Evolutionary conservation across 1,139 yeast genomes (phyloP).

Genomic region (Hyphopichia wangnamkhiaoensis): DNA sequence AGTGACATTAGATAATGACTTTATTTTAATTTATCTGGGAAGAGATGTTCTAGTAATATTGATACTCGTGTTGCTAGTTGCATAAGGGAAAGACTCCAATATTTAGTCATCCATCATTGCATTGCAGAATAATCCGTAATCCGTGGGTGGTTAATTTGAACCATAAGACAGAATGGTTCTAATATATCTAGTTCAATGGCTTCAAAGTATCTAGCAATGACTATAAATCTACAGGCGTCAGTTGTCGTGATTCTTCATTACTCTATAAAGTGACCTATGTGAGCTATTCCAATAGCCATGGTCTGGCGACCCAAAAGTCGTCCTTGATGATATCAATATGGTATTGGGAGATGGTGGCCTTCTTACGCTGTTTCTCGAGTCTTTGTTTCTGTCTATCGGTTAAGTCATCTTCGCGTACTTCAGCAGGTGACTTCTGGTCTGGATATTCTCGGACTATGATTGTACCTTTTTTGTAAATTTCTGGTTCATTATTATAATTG

Average conservation of each 20-base stretch:
- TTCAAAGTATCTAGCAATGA: no score
- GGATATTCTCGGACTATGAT: conserved; percentile 58
- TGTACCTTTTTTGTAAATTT: conserved; percentile 85
- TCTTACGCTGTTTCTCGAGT: conserved; percentile 46
- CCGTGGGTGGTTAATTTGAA: no score
- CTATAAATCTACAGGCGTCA: no score
- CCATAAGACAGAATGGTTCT: no score
- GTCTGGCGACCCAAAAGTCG: conserved; percentile 54
- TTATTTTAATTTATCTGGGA: no score
- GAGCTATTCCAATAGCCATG: conserved; percentile 26
- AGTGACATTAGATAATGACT: no score
- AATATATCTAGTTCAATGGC: no score
- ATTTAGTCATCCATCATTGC: no score
- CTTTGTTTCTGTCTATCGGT: conserved; percentile 53
- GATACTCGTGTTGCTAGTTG: neutral
- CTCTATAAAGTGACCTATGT: neutral
- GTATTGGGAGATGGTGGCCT: conserved; percentile 44
- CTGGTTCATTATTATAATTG: conserved; percentile 89
- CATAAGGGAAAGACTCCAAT: neutral
- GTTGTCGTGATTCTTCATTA: no score
- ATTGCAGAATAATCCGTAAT: no score
- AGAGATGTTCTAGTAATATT: no score
- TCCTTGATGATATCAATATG: conserved; percentile 64
- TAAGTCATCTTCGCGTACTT: conserved; percentile 17
- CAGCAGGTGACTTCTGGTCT: conserved; percentile 12